Percentiles rank a stretch among this genome's conserved stretches.
phyloP scores from a whole-genome alignment of 2,329 filamentous ascomycete genomes.

The Ophiostoma himal-ulmi region DNA sequence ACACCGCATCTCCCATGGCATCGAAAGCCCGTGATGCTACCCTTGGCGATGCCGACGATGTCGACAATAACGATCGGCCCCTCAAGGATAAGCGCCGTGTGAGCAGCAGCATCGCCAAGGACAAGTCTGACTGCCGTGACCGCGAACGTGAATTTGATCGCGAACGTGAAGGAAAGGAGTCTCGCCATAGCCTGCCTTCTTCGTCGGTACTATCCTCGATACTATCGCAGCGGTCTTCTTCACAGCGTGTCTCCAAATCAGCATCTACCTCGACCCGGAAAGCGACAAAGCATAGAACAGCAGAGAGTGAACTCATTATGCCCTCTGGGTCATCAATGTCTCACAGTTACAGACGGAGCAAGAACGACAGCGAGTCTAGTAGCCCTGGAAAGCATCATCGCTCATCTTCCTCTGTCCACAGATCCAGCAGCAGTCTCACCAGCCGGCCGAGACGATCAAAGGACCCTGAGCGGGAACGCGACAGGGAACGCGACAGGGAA shows the following conservation, averaged over 20 bases:
- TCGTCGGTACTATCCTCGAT: conserved; percentile 23
- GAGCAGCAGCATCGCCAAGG: conserved; percentile 19
- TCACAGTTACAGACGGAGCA: conserved; percentile 17
- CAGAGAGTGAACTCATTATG: conserved; percentile 24
- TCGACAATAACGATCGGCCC: conserved; percentile 17
- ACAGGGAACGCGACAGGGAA: background rate
- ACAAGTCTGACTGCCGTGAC: conserved; percentile 14
- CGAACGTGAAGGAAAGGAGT: conserved; percentile 7
- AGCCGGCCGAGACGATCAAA: conserved; percentile 15
- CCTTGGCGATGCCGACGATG: conserved; percentile 13
- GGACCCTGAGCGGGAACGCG: conserved; percentile 9
- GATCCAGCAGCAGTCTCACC: conserved; percentile 12
- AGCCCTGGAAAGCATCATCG: conserved; percentile 15
- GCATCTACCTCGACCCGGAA: conserved; percentile 10
- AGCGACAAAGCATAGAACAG: conserved; percentile 18
- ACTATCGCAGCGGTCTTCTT: conserved; percentile 14
- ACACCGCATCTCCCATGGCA: conserved; percentile 15
- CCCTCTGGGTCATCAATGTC: conserved; percentile 15
- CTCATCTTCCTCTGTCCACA: conserved; percentile 15
- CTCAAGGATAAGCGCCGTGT: conserved; percentile 20
- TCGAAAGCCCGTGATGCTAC: conserved; percentile 19
- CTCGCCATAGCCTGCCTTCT: conserved; percentile 17
- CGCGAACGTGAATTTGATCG: conserved; percentile 12
- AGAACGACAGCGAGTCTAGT: conserved; percentile 9
- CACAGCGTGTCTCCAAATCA: conserved; percentile 18